Base-by-base conservation (phyloP, 331 rosid species). In the Arachis monticola region DNA sequence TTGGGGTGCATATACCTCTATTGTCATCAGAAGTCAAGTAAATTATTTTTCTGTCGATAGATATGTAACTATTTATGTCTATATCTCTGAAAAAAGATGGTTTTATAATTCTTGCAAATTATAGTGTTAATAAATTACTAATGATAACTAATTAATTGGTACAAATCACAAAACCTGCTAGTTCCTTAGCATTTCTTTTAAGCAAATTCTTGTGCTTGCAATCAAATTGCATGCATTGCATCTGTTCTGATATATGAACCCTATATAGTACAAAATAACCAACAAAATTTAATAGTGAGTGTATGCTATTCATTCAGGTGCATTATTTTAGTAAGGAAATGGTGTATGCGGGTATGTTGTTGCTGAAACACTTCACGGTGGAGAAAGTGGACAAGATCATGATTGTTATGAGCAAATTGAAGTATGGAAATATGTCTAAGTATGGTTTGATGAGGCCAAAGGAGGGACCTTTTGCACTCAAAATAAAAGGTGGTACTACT, bases 321-420 rank as follows among this genome's bases (percentile, higher is more conserved):
- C 97, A 91, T 2, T 61, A 74, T 52, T 55, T 88, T 9, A 85
- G 68, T 1, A 81, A 77, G 48, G 89, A 88, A 31, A 88, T 91
- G 17, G 92, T 87, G 40, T 69, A 10, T 61, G 1, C 78, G 2
- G 93, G 90, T 48, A 88, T 87, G 93, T 10, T 17, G 30, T 10
- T 91, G 67, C 51, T 79, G 73, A 83, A 77, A 9, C 76, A 35
- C 83, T 0, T 88, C 0, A 70, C 85, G 0, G 5, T 77, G 0
- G 47, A 74, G 0, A 63, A 9, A 58, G 88, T 82, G 52, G 91
- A 87, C 70, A 70, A 64, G 58, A 1, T 84, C 0, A 60, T 65
- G 75, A 2, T 65, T 10, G 0, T 44, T 10, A 55, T 87, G 82
- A 78, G 83, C 61, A 73, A 70, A 11, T 1, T 87, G 55, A 46